These are phyloP conservation scores for Xenosphaeropsis pyriputrescens DNA, from an alignment of 2,329 filamentous ascomycete species.

Conservation along the genomic window DNA sequence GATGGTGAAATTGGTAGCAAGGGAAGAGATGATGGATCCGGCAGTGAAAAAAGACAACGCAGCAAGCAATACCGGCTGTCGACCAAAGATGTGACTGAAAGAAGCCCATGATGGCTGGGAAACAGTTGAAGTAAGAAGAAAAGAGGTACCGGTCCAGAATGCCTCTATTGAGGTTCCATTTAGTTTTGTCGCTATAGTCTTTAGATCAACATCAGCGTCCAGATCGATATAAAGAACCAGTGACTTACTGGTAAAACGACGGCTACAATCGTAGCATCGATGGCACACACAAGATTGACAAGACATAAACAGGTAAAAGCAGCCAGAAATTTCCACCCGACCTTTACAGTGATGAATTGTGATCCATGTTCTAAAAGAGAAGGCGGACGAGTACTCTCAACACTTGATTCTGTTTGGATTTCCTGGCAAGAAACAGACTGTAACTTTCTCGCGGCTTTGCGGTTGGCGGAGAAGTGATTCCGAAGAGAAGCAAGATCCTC, in stretches of 20 bases:
- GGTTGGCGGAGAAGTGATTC: neutral
- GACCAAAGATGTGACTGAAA: constrained; percentile 11
- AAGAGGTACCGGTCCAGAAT: constrained; percentile 58
- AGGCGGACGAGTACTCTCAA: neutral
- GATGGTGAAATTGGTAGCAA: constrained; percentile 12
- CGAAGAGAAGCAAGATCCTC: neutral
- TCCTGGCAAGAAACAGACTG: neutral
- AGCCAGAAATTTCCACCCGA: constrained; percentile 8
- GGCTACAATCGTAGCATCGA: constrained; percentile 45
- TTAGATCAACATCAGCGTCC: neutral
- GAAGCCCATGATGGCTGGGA: constrained; percentile 29
- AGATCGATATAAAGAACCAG: neutral
- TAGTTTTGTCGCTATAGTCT: constrained; percentile 39
- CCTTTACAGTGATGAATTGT: neutral
- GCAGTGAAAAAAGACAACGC: constrained; percentile 10
- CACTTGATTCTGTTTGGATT: neutral
- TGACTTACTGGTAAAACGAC: constrained; percentile 11
- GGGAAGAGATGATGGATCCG: constrained; percentile 16
- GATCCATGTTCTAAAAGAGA: no score
- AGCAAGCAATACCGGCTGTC: constrained; percentile 9
- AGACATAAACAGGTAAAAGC: constrained; percentile 11
- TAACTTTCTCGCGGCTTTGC: neutral
- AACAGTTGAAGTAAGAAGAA: constrained; percentile 45
- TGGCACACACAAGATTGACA: constrained; percentile 37
- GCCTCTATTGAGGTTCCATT: constrained; percentile 38